Percentiles rank a stretch among this genome's conserved stretches.
phyloP scores from a whole-genome alignment of 106 monocot genomes.

The Dendrobium huoshanense region DNA sequence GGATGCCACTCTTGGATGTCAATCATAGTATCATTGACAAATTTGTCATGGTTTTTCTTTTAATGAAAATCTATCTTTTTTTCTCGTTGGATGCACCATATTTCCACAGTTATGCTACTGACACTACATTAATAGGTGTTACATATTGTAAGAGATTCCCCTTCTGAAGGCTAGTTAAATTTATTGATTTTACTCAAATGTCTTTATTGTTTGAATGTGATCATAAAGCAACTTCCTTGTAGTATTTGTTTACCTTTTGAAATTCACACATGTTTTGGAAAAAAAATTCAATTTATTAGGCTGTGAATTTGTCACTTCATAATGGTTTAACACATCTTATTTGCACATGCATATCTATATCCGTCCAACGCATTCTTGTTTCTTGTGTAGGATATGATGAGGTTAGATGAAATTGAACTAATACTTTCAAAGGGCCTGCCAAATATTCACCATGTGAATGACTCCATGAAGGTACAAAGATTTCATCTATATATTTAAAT shows the following conservation, averaged over 20 bases:
- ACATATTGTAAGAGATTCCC: not conserved
- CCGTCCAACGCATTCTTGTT: not conserved
- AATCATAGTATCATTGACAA: no score
- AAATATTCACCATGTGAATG: slow-evolving; percentile 73
- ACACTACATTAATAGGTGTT: not conserved
- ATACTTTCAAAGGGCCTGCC: slow-evolving; percentile 63
- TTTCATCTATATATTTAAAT: not conserved
- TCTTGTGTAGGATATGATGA: slow-evolving; percentile 70
- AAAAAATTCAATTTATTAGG: not conserved
- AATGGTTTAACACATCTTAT: not conserved
- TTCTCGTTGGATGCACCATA: no score
- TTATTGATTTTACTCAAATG: not conserved
- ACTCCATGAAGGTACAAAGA: slow-evolving; percentile 62
- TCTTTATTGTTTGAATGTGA: not conserved
- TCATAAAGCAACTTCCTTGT: not conserved
- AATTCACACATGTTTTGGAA: not conserved
- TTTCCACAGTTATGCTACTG: no score
- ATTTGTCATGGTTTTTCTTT: no score
- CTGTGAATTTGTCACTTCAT: not conserved
- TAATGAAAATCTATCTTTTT: no score
- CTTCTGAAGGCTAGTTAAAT: not conserved
- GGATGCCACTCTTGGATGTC: no score
- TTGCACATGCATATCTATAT: not conserved
- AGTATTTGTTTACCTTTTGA: not conserved
- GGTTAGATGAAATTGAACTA: slow-evolving; percentile 61